These are phyloP conservation scores for Penicillium arizonense DNA, from an alignment of 495 filamentous ascomycete species.

Conservation along the genomic window DNA sequence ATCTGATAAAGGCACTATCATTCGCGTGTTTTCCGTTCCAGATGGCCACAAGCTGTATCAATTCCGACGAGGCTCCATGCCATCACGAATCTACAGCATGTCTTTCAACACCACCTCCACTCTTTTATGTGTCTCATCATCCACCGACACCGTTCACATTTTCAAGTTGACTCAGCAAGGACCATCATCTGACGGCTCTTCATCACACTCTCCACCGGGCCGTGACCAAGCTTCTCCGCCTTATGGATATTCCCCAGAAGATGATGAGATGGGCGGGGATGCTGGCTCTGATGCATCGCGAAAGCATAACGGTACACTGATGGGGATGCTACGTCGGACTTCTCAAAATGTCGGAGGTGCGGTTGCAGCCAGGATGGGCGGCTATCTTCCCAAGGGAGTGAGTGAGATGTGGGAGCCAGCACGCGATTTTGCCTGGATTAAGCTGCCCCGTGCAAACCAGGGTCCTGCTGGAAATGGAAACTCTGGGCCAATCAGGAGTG, in stretches of 20 bases:
- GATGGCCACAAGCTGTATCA: constrained; percentile 89
- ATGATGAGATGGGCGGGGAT: constrained; percentile 31
- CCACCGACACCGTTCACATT: constrained; percentile 95
- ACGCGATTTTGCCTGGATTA: constrained; percentile 94
- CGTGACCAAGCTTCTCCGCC: constrained; percentile 40
- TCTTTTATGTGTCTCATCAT: constrained; percentile 90
- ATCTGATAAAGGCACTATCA: constrained; percentile 96
- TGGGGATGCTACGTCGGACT: constrained; percentile 90
- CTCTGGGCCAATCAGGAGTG: constrained; percentile 63
- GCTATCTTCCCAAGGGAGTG: constrained; percentile 86
- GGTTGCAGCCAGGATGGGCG: constrained; percentile 83
- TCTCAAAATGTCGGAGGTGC: constrained; percentile 92
- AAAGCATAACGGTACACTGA: constrained; percentile 65
- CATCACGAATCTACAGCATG: constrained; percentile 95
- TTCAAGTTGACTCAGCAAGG: constrained; percentile 67
- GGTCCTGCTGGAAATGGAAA: constrained; percentile 36
- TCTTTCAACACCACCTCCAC: constrained; percentile 96
- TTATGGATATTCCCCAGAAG: constrained; percentile 36
- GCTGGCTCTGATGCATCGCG: constrained; percentile 32
- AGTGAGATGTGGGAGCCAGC: constrained; percentile 97
- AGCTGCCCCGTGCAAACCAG: constrained; percentile 67
- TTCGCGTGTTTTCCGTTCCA: constrained; percentile 90
- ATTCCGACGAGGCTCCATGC: constrained; percentile 91
- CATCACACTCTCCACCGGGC: constrained; percentile 29
- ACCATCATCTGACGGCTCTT: constrained; percentile 29